Percentiles rank a stretch among this genome's conserved stretches.
These are phyloP conservation scores for Cordyceps militaris DNA, from an alignment of 2,329 filamentous ascomycete species.

Conservation along the genomic window DNA sequence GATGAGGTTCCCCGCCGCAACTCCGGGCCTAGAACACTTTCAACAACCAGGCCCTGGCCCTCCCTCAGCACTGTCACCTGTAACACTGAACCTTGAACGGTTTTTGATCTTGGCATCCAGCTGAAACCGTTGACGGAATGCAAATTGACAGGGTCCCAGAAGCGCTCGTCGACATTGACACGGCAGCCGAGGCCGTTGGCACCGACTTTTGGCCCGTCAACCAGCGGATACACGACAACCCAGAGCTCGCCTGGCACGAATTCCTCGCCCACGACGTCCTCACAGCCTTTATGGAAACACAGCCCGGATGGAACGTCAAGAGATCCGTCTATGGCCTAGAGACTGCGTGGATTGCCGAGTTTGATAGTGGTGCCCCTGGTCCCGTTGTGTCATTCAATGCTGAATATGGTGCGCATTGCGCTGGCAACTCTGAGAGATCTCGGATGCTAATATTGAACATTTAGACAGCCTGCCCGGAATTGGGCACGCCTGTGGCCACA, in stretches of 20 bases:
- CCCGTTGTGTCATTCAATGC: slow-evolving; percentile 36
- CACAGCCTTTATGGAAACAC: slow-evolving; percentile 28
- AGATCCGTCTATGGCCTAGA: slow-evolving; percentile 34
- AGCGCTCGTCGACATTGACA: slow-evolving; percentile 25
- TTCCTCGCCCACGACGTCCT: slow-evolving; percentile 34
- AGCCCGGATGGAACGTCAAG: slow-evolving; percentile 32
- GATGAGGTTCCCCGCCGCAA: too few species aligned
- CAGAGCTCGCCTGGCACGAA: slow-evolving; percentile 36
- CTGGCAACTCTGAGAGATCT: slow-evolving; percentile 24
- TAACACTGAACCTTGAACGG: not conserved
- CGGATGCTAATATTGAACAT: slow-evolving; percentile 31
- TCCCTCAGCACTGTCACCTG: too few species aligned
- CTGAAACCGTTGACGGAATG: not conserved
- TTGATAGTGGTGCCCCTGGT: slow-evolving; percentile 28
- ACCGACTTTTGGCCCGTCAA: slow-evolving; percentile 28
- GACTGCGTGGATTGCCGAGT: slow-evolving; percentile 38
- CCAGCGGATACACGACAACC: slow-evolving; percentile 36
- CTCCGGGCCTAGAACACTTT: not conserved
- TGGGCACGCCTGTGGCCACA: slow-evolving; percentile 49
- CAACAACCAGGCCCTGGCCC: not conserved
- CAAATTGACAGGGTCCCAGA: not conserved
- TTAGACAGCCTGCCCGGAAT: slow-evolving; percentile 42
- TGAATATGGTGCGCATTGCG: slow-evolving; percentile 24
- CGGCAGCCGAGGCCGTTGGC: slow-evolving; percentile 14
- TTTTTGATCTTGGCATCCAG: not conserved